These are phyloP conservation scores for Durio zibethinus DNA, from an alignment of 345 rosid genomes.

Conservation along the genomic window DNA sequence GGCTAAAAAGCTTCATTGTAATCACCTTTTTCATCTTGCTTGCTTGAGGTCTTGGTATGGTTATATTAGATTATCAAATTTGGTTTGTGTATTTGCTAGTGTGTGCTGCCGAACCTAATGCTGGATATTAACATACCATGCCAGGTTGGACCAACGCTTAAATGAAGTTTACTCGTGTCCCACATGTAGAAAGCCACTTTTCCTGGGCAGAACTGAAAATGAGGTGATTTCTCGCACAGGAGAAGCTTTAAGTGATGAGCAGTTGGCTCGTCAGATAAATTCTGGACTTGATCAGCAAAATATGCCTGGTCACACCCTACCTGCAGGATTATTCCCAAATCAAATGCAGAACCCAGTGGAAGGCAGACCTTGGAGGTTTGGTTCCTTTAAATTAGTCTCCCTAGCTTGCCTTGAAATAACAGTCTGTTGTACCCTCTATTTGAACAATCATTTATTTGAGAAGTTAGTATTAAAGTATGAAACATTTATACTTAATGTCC, in stretches of 20 bases:
- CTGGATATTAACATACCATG: constrained; percentile 31
- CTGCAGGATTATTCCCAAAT: constrained; percentile 67
- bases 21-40: constrained; percentile 92
- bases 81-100: constrained; percentile 13
- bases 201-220: constrained; percentile 60
- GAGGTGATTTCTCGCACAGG: constrained; percentile 41
- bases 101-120: constrained; percentile 16
- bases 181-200: constrained; percentile 96
- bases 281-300: constrained; percentile 59
- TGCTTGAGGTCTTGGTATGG: constrained; percentile 97
- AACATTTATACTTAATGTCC: background rate
- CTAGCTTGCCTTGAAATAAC: background rate
- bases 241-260: constrained; percentile 69
- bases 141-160: constrained; percentile 98
- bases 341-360: constrained; percentile 58
- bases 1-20: constrained; percentile 90
- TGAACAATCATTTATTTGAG: background rate
- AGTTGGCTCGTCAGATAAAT: constrained; percentile 69
- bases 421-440: constrained; percentile 6
- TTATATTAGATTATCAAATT: constrained; percentile 12
- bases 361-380: constrained; percentile 78
- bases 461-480: background rate
- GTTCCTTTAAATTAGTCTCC: constrained; percentile 22
- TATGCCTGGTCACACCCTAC: constrained; percentile 41
- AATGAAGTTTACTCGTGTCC: constrained; percentile 92